Base-by-base conservation (phyloP, 495 filamentous ascomycete species). In the Penicillium angulare region DNA sequence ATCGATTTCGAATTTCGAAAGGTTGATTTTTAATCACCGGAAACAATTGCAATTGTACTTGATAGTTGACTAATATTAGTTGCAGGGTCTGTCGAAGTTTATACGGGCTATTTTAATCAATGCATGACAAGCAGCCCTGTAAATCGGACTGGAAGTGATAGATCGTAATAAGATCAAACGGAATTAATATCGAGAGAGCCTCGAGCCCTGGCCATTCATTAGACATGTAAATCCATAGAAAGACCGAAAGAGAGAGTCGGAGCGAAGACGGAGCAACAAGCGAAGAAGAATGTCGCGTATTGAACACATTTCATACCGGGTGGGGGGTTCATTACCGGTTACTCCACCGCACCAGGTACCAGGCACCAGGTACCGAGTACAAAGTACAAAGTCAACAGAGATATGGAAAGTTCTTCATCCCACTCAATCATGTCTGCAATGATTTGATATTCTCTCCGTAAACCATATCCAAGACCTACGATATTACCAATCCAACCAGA, bases 261-360 rank as follows among this genome's bases (percentile, higher is more conserved):
- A 31, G 27, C 27, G 33, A 35, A 29, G 21, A 46, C 9, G 4
- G 17, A 26, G 21, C n/a, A n/a, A n/a, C n/a, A n/a, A n/a, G n/a
- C n/a, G n/a, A n/a, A n/a, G n/a, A n/a, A n/a, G n/a, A n/a, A n/a
- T n/a, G n/a, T n/a, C n/a, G n/a, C n/a, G n/a, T n/a, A n/a, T n/a
- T n/a, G n/a, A n/a, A n/a, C n/a, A n/a, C n/a, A n/a, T n/a, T n/a
- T n/a, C n/a, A n/a, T n/a, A n/a, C n/a, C n/a, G n/a, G n/a, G n/a
- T n/a, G 36, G 38, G 43, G 48, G 48, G 27, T n/a, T 18, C 39
- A 42, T 33, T 43, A 33, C 48, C 48, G 48, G 48, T 7, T 49
- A 16, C 38, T 17, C 48, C 39, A 42, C 39, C 29, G n/a, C n/a
- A n/a, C n/a, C n/a, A 31, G 36, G 38, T 33, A 50, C 35, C 22